Conservation (phyloP, 345 rosid species). For the Arabidopsis thaliana region DNA sequence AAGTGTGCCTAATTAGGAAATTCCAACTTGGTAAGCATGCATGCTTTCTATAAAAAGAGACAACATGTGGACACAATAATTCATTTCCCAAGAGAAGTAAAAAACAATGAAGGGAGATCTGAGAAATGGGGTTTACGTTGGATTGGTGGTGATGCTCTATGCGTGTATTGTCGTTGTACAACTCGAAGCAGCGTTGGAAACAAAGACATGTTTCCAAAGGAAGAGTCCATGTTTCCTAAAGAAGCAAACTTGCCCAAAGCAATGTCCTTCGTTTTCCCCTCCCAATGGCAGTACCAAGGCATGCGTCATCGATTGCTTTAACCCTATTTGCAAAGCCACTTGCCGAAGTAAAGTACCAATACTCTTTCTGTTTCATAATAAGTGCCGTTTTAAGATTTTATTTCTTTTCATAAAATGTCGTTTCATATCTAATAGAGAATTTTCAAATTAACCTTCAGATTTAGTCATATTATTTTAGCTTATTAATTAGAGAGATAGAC, state of each 20-base stretch:
- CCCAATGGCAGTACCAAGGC: slow-evolving; percentile 44
- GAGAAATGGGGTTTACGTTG: slow-evolving; percentile 14
- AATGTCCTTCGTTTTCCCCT: slow-evolving; percentile 49
- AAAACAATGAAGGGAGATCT: slow-evolving; percentile 30
- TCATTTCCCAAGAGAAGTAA: slow-evolving; percentile 17
- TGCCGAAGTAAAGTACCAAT: slow-evolving; percentile 45
- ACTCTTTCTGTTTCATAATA: background rate
- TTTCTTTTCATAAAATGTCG: background rate
- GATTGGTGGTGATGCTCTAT: slow-evolving; percentile 16
- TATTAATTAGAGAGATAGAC: background rate
- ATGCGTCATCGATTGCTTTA: slow-evolving; percentile 46
- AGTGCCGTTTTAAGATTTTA: too few species aligned
- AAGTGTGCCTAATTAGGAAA: background rate
- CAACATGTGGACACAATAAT: background rate
- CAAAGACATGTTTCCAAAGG: slow-evolving; percentile 35
- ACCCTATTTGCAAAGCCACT: slow-evolving; percentile 48
- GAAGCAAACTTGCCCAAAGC: slow-evolving; percentile 45
- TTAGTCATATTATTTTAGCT: too few species aligned
- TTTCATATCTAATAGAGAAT: background rate
- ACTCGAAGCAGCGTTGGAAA: slow-evolving; percentile 37
- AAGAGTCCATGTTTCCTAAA: slow-evolving; percentile 48
- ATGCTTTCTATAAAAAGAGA: slow-evolving; percentile 28
- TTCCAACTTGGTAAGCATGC: slow-evolving; percentile 21
- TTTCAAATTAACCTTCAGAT: too few species aligned
- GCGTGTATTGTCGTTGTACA: slow-evolving; percentile 23